Evolutionary conservation across 1,284 basidiomycete genomes (phyloP).

Genomic region (Boletus semigastroideus): DNA sequence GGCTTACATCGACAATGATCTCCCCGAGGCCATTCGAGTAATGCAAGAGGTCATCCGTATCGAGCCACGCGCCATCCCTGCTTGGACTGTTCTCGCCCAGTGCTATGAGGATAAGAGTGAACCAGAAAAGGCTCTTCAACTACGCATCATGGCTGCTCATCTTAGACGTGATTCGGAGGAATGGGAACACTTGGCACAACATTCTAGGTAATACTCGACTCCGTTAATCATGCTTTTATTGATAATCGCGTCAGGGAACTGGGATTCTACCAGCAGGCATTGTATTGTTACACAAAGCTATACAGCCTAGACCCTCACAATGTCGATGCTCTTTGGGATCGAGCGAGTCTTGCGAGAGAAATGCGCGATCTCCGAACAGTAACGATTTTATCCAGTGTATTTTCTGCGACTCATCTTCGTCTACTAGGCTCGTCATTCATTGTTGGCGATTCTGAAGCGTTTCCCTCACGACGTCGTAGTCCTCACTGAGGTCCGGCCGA

Average conservation of each 20-base stretch:
- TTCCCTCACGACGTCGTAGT: conserved; percentile 68
- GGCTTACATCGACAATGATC: conserved; percentile 75
- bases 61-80: conserved; percentile 80
- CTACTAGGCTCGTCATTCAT: conserved; percentile 69
- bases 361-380: conserved; percentile 71
- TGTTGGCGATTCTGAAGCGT: conserved; percentile 75
- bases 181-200: conserved; percentile 9
- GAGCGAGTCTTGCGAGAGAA: conserved; percentile 80
- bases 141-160: conserved; percentile 55
- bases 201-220: conserved; percentile 3
- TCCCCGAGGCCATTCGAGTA: conserved; percentile 69
- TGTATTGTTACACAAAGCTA: conserved; percentile 91
- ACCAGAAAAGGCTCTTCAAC: conserved; percentile 22
- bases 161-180: conserved; percentile 81
- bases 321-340: conserved; percentile 87
- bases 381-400: conserved; percentile 13
- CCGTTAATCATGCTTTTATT: background rate
- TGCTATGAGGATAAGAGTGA: conserved; percentile 21
- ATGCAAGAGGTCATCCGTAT: conserved; percentile 94
- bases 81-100: conserved; percentile 69
- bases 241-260: conserved; percentile 47
- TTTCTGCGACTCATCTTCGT: background rate
- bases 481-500: conserved; percentile 71
- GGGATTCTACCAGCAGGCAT: conserved; percentile 79
- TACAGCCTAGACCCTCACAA: conserved; percentile 80